Evolutionary conservation across 176 grass and related monocot genomes (phyloP).

Genomic region (Oryza nivara): DNA sequence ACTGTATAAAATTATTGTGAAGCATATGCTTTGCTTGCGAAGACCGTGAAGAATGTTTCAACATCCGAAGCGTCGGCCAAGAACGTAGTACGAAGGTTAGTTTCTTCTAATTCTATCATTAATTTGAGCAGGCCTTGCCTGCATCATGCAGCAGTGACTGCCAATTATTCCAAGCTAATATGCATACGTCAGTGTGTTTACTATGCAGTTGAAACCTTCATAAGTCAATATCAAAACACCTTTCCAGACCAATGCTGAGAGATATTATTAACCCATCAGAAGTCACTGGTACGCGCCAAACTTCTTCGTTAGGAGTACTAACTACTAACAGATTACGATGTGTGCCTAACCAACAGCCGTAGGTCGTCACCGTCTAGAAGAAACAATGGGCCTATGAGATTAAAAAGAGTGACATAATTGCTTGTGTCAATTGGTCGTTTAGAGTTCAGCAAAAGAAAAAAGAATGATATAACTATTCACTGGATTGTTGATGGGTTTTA

Average conservation of each 20-base stretch:
- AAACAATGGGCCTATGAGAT: not conserved
- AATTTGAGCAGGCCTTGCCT: constrained; percentile 12
- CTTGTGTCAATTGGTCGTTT: not conserved
- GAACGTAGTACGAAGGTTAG: not conserved
- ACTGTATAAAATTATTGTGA: not conserved
- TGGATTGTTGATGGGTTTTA: no score
- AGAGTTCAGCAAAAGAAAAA: not conserved
- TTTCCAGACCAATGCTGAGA: not conserved
- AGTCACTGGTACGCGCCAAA: not conserved
- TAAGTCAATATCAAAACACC: constrained; percentile 7
- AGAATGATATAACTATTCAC: no score
- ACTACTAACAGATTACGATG: not conserved
- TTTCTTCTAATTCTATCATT: constrained; percentile 1
- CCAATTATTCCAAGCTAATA: not conserved
- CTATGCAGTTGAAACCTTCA: not conserved
- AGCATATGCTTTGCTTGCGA: constrained; percentile 37
- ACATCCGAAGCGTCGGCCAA: constrained; percentile 8
- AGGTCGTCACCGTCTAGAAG: not conserved
- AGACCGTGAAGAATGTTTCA: constrained; percentile 26
- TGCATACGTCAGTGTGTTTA: not conserved
- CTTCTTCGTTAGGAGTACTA: not conserved
- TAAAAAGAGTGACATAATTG: not conserved
- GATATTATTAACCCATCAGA: not conserved
- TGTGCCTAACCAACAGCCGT: constrained; percentile 1
- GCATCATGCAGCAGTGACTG: constrained; percentile 45